phyloP scores from a whole-genome alignment of 768 basidiomycete genomes.

The Boletus reticulatus region DNA sequence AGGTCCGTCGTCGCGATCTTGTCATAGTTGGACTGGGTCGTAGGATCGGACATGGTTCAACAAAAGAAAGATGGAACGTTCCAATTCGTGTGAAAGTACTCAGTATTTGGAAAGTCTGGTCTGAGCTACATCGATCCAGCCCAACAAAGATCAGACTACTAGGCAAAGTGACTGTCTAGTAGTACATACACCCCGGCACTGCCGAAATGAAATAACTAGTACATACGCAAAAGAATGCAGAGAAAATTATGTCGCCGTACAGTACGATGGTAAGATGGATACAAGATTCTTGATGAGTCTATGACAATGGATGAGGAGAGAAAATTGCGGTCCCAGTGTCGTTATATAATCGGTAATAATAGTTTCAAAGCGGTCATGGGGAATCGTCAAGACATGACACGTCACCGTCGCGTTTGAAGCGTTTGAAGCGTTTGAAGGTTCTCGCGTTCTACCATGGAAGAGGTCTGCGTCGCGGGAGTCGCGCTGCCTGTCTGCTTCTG shows the following conservation, averaged over 20 bases:
- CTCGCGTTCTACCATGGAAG: neutral
- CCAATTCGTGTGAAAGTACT: too few relatives aligned
- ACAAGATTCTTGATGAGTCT: neutral
- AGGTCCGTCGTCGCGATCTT: constrained; percentile 66
- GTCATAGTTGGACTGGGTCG: constrained; percentile 79
- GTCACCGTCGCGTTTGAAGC: neutral
- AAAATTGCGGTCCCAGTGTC: neutral
- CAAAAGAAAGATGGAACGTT: too few relatives aligned
- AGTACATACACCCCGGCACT: too few relatives aligned
- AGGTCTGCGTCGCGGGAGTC: neutral
- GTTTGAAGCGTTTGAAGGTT: neutral
- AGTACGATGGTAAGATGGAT: neutral
- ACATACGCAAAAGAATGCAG: too few relatives aligned
- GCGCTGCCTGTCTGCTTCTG: neutral
- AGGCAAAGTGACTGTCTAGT: too few relatives aligned
- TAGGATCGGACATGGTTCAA: neutral
- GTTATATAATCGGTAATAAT: neutral
- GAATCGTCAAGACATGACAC: neutral
- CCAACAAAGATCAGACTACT: too few relatives aligned
- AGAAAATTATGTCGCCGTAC: too few relatives aligned
- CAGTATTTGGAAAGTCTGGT: too few relatives aligned
- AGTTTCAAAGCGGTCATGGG: neutral
- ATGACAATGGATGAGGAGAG: neutral
- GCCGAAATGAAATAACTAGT: too few relatives aligned
- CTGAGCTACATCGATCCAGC: too few relatives aligned